Conservation (phyloP, 495 filamentous ascomycete genomes). For the Hyaloscypha finlandica region DNA sequence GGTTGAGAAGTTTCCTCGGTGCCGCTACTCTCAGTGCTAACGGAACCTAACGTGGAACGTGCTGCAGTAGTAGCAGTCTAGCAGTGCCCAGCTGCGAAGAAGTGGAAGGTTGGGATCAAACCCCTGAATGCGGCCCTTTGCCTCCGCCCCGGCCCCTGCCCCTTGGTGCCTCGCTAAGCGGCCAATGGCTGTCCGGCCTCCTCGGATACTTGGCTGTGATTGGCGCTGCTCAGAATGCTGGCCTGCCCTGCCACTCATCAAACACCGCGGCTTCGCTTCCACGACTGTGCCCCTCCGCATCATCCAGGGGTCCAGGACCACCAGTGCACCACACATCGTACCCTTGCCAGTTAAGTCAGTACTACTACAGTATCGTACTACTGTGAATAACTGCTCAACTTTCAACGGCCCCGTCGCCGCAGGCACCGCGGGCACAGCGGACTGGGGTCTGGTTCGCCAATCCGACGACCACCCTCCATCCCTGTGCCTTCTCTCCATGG, state of each 20-base stretch:
- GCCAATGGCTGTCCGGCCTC: not conserved
- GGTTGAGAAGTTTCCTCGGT: not conserved
- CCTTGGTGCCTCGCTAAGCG: not conserved
- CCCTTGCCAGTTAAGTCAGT: not conserved
- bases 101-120: not conserved
- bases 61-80: too few species aligned
- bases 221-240: too few species aligned
- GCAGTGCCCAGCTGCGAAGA: too few species aligned
- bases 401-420: not conserved
- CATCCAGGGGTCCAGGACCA: not conserved
- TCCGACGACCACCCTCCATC: not conserved
- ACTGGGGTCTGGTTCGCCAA: slow-evolving; percentile 1
- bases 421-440: not conserved
- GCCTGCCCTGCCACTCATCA: too few species aligned
- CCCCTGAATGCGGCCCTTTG: not conserved
- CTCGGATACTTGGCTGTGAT: too few species aligned
- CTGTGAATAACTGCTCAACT: not conserved
- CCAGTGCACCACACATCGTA: too few species aligned
- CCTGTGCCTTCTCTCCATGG: not conserved
- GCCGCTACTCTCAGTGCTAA: not conserved
- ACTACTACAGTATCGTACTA: too few species aligned
- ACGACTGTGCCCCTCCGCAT: not conserved
- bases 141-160: not conserved
- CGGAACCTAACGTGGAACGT: too few species aligned
- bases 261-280: not conserved